Evolutionary conservation across 441 rosid species (phyloP).

Genomic region (Erysimum cheiri): DNA sequence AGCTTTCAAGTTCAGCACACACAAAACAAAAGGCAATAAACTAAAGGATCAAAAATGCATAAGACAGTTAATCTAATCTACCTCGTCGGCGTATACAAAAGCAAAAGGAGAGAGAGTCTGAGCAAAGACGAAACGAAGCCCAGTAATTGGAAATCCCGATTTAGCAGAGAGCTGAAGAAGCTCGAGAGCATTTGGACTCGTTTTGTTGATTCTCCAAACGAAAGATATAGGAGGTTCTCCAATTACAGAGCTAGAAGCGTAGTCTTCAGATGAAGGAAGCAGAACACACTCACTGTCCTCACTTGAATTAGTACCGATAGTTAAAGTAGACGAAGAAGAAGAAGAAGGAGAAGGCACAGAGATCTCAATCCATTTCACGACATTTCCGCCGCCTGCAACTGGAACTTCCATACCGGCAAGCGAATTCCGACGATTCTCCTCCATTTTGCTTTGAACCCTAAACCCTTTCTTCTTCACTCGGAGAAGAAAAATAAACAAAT

Average conservation of each 20-base stretch:
- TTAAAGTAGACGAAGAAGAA: conserved; percentile 7
- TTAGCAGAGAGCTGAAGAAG: conserved; percentile 67
- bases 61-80: conserved; percentile 15
- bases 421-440: conserved; percentile 40
- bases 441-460: conserved; percentile 44
- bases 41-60: background rate
- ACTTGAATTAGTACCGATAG: conserved; percentile 24
- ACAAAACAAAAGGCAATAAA: background rate
- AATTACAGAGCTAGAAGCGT: conserved; percentile 55
- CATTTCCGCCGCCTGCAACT: conserved; percentile 66
- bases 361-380: conserved; percentile 70
- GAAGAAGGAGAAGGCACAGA: conserved; percentile 52
- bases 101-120: conserved; percentile 74
- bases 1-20: conserved; percentile 20
- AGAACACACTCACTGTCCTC: conserved; percentile 37
- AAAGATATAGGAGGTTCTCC: conserved; percentile 58
- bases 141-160: conserved; percentile 57
- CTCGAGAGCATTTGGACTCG: conserved; percentile 60
- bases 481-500: background rate
- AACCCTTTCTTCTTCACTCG: conserved; percentile 4
- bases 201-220: conserved; percentile 69
- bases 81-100: conserved; percentile 58
- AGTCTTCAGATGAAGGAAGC: conserved; percentile 55
- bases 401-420: conserved; percentile 81
- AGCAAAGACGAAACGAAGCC: conserved; percentile 73